Evolutionary conservation across 768 basidiomycete genomes (phyloP).

Genomic region (Lyophyllum atratum): DNA sequence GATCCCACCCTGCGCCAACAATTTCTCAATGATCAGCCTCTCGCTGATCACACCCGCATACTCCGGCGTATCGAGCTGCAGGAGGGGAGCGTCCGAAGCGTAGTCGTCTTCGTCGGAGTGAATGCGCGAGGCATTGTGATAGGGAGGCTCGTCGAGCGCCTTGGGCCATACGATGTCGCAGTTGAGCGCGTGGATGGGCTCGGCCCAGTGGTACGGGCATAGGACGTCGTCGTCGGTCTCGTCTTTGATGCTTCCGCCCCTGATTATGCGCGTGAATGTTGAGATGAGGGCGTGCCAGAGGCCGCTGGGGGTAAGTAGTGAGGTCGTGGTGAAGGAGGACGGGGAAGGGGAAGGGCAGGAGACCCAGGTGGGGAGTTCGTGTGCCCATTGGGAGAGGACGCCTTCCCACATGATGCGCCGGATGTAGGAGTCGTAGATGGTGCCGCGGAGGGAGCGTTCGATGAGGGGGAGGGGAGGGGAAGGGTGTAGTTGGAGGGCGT

Average conservation of each 20-base stretch:
- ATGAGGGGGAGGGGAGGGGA: conserved; percentile 71
- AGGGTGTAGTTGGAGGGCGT: conserved; percentile 74
- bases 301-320: background rate
- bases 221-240: conserved; percentile 55
- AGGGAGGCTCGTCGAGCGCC: conserved; percentile 58
- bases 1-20: conserved; percentile 82
- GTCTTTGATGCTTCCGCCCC: conserved; percentile 6
- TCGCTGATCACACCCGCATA: conserved; percentile 73
- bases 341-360: conserved; percentile 38
- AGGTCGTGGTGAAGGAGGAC: background rate
- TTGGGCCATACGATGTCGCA: conserved; percentile 83
- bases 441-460: conserved; percentile 67
- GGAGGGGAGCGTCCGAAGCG: conserved; percentile 29
- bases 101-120: conserved; percentile 12
- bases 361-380: conserved; percentile 66
- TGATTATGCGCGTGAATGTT: conserved; percentile 19
- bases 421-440: conserved; percentile 87
- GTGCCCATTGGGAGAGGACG: conserved; percentile 64
- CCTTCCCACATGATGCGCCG: conserved; percentile 90
- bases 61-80: conserved; percentile 80
- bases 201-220: conserved; percentile 82
- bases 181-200: conserved; percentile 73
- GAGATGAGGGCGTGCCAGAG: conserved; percentile 30
- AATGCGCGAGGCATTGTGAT: conserved; percentile 23
- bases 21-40: conserved; percentile 73